phyloP scores from a whole-genome alignment of 2,329 filamentous ascomycete genomes.

The Volutella citrinella region DNA sequence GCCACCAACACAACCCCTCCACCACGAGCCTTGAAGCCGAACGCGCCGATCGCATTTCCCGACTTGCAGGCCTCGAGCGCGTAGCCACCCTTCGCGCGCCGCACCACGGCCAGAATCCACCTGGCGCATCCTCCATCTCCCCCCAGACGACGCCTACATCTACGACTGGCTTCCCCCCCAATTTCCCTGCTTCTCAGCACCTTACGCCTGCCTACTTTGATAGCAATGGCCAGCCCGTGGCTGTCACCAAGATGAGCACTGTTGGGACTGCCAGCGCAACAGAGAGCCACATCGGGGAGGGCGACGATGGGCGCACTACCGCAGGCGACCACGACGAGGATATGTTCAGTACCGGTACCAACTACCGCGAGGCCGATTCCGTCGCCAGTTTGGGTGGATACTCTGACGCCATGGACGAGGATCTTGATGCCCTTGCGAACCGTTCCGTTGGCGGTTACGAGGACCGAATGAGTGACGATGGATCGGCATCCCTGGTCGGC shows the following conservation, averaged over 20 bases:
- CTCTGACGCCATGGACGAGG: slow-evolving; percentile 52
- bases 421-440: slow-evolving; percentile 43
- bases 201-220: slow-evolving; percentile 76
- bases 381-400: slow-evolving; percentile 53
- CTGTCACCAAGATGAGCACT: slow-evolving; percentile 76
- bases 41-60: slow-evolving; percentile 91
- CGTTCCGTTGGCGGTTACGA: slow-evolving; percentile 51
- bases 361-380: slow-evolving; percentile 54
- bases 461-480: slow-evolving; percentile 83
- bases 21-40: slow-evolving; percentile 82
- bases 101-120: slow-evolving; percentile 27
- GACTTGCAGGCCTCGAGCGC: slow-evolving; percentile 85
- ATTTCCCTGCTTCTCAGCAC: slow-evolving; percentile 36
- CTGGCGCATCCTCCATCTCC: slow-evolving; percentile 38
- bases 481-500: slow-evolving; percentile 77
- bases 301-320: slow-evolving; percentile 50
- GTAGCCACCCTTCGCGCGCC: slow-evolving; percentile 71
- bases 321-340: slow-evolving; percentile 61
- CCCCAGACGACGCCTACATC: slow-evolving; percentile 53
- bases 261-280: slow-evolving; percentile 90
- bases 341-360: slow-evolving; percentile 67
- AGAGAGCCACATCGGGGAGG: slow-evolving; percentile 61
- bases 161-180: slow-evolving; percentile 40
- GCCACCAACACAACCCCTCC: slow-evolving; percentile 56
- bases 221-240: slow-evolving; percentile 64